Conservation (phyloP, 768 basidiomycete species). For the Albatrellus ellisii region DNA sequence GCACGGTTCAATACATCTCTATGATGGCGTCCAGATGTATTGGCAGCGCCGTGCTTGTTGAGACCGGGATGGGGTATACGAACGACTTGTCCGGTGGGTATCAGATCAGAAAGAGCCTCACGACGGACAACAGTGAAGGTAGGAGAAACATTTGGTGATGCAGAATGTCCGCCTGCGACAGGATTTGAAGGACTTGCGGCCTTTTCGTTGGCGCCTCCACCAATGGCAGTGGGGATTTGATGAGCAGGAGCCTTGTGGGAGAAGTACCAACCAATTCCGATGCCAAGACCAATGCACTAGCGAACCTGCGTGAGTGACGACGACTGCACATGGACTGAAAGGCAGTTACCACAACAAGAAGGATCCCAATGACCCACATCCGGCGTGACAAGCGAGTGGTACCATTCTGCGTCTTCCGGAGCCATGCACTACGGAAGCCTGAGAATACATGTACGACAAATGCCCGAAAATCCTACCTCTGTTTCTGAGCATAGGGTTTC, state of each 20-base stretch:
- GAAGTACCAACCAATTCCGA: constrained; percentile 47
- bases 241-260: constrained; percentile 33
- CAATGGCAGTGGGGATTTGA: constrained; percentile 45
- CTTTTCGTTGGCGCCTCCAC: constrained; percentile 41
- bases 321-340: not conserved
- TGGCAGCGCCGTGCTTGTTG: no score
- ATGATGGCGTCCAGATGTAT: not conserved
- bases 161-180: constrained; percentile 11
- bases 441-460: not conserved
- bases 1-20: constrained; percentile 8
- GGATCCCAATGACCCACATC: constrained; percentile 58
- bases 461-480: constrained; percentile 21
- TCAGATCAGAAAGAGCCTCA: constrained; percentile 13
- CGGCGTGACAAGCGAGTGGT: constrained; percentile 41
- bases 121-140: constrained; percentile 45
- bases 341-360: constrained; percentile 38
- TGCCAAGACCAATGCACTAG: constrained; percentile 38
- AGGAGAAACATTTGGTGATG: constrained; percentile 37
- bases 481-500: constrained; percentile 28
- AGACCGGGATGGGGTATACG: constrained; percentile 3
- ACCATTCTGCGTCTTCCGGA: constrained; percentile 46
- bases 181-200: constrained; percentile 14
- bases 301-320: not conserved
- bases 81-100: constrained; percentile 8
- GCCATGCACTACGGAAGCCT: constrained; percentile 39